Percentiles rank a stretch among this genome's conserved stretches.
phyloP scores from a whole-genome alignment of 345 rosid genomes.

The Reutealis trisperma region DNA sequence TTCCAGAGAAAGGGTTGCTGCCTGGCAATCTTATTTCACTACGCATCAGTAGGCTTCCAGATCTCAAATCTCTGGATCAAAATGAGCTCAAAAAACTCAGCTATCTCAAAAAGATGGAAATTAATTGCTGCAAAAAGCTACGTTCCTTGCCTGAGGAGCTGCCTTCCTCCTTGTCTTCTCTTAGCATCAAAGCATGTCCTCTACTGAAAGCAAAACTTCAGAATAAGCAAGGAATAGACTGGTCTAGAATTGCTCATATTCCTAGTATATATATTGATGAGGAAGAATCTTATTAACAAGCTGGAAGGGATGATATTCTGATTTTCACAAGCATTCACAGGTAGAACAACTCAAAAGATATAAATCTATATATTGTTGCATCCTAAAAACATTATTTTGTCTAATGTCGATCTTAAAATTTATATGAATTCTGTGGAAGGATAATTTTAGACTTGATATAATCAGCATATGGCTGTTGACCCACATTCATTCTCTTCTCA shows the following conservation, averaged over 20 bases:
- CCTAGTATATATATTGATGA: background rate
- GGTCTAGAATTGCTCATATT: background rate
- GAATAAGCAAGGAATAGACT: background rate
- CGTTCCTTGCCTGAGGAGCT: conserved; percentile 29
- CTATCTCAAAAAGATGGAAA: conserved; percentile 28
- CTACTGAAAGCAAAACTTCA: background rate
- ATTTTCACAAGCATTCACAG: background rate
- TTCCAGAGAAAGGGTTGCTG: conserved; percentile 38
- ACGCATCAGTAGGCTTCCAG: conserved; percentile 26
- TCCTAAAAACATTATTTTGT: background rate
- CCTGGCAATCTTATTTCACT: conserved; percentile 30
- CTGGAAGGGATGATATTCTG: background rate
- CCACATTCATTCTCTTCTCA: no score
- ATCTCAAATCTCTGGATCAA: conserved; percentile 22
- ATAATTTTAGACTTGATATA: background rate
- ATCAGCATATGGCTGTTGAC: no score
- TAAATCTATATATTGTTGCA: no score
- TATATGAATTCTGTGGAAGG: background rate
- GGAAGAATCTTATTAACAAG: background rate
- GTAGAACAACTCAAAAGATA: background rate
- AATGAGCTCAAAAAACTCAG: conserved; percentile 17
- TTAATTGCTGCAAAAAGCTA: conserved; percentile 37
- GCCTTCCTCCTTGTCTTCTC: conserved; percentile 34
- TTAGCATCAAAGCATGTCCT: conserved; percentile 30
- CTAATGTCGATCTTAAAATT: background rate